Evolutionary conservation across 2,329 filamentous ascomycete species (phyloP), one percentile per base, ranked within the genome.

Genomic region (Moelleriella libera): DNA sequence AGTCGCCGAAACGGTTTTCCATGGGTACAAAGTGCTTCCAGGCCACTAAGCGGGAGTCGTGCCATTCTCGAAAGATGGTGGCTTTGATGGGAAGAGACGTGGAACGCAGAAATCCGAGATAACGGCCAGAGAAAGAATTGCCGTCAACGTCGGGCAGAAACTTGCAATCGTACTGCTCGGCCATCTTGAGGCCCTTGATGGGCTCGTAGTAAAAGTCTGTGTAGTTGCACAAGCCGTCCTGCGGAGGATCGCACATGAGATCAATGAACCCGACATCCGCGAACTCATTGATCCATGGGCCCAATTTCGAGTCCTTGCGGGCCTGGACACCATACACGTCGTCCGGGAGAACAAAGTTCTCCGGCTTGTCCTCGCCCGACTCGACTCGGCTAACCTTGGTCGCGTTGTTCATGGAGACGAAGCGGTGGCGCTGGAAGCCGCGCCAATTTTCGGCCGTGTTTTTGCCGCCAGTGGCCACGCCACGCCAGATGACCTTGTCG

Each of bases 21-120:
- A 90, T 80, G 12, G 86, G 86, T 2, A 88, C 80, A 55, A 86
- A 90, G 62, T 92, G 86, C 56, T 79, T 78, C 85, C 86, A 92
- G 0, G 83, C 73, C 2, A 87, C 68, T 1, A 90, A 68, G 3
- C 85, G 72, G 43, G 74, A 75, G 59, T 89, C 85, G 57, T 89
- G 85, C 86, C 85, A 92, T 60, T 92, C 86, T 21, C 76, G 73
- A 65, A 82, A 92, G 28, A 90, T 68, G 0, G 85, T 88, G 5
- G 82, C 78, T 65, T 90, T 92, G 65, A 92, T 77, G 0, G 83
- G 83, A 7, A 89, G 62, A 12, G 76, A 81, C 2, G 78, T 84
- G 31, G 78, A 84, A 34, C 75, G 71, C 29, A 90, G 66, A 60
- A 89, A 88, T 0, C 75, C 78, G 5, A 80, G 71, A 57, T 82